These are phyloP conservation scores for Boletus semigastroideus DNA, from an alignment of 1,284 basidiomycete genomes.

Conservation along the genomic window DNA sequence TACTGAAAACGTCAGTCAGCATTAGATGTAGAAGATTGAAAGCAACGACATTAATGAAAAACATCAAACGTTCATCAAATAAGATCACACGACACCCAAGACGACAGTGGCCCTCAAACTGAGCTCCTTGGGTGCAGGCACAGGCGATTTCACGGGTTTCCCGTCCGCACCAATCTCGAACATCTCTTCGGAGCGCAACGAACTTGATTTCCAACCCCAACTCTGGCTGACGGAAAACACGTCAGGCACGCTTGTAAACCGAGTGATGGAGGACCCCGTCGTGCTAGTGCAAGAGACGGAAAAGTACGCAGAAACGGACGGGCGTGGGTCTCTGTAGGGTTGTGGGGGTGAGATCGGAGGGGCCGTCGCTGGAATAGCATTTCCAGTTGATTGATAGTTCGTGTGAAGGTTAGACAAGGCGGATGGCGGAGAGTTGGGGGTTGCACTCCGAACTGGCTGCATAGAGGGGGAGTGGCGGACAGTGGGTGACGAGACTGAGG, in stretches of 20 bases:
- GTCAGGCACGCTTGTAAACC: slow-evolving; percentile 86
- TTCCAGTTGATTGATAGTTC: slow-evolving; percentile 25
- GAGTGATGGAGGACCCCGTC: slow-evolving; percentile 79
- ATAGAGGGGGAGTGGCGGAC: slow-evolving; percentile 47
- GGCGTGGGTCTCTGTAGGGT: slow-evolving; percentile 75
- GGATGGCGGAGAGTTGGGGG: slow-evolving; percentile 34
- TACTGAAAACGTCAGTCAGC: no score
- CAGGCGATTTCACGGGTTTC: slow-evolving; percentile 25
- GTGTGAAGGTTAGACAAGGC: slow-evolving; percentile 21
- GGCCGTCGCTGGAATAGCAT: slow-evolving; percentile 41
- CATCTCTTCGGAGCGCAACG: slow-evolving; percentile 54
- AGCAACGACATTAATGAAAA: slow-evolving; percentile 4
- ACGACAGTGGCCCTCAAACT: slow-evolving; percentile 76
- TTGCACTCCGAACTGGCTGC: slow-evolving; percentile 42
- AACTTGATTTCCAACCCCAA: slow-evolving; percentile 81
- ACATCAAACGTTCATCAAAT: slow-evolving; percentile 4
- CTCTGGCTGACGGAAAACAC: slow-evolving; percentile 78
- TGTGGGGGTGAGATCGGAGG: slow-evolving; percentile 50
- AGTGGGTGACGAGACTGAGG: slow-evolving; percentile 23
- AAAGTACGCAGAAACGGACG: slow-evolving; percentile 74
- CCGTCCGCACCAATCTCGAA: slow-evolving; percentile 51
- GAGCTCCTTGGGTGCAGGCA: slow-evolving; percentile 43
- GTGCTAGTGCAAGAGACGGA: slow-evolving; percentile 80
- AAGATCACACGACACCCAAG: slow-evolving; percentile 62
- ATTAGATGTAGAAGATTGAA: not conserved